Evolutionary conservation across 2,329 filamentous ascomycete species (phyloP), one percentile per base, ranked within the genome.

Genomic region (Ceratocystis eucalypticola): DNA sequence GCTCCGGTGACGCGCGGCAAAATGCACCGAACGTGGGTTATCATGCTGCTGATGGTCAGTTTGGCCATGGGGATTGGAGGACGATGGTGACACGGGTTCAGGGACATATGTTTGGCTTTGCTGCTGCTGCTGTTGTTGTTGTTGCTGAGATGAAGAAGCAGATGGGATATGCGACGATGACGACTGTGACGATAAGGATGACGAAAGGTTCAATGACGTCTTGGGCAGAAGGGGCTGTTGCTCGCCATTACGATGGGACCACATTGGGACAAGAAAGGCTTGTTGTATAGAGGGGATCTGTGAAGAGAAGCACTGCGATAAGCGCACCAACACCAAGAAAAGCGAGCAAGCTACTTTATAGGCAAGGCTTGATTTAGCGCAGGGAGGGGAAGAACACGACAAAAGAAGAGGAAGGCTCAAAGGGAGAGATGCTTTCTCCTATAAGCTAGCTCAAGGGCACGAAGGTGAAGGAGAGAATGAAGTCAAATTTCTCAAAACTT

Each of bases 1-100:
- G 33, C 65, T 66, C 41, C 41, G 28, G 30, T 33, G 44, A 20
- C 59, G 65, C 10, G 59, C 41, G n/a, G 61, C 20, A 28, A 66
- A 66, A 20, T 50, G 65, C 10, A 66, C 61, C 3, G 57, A 41
- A 5, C 50, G 61, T n/a, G 20, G 30, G 48, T 28, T 30, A 1
- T 45, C 28, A 28, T 44, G 61, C 17, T 20, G 33, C 17, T 37
- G 55, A n/a, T 37, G 17, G 1, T 10, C 28, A 59, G 30, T 17
- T 2, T 59, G 28, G 28, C 15, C 22, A 30, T n/a, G 55, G 17
- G 55, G 15, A n/a, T 48, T 45, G 45, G 37, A 5, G 15, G 55
- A 1, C 6, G 7, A 46, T 6, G 44, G 37, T 2, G 30, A 15
- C 6, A 37, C 25, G 17, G 28, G 3, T n/a, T 30, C 7, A 5